phyloP scores from a whole-genome alignment of 2,329 filamentous ascomycete genomes.

The Blastomyces gilchristii region DNA sequence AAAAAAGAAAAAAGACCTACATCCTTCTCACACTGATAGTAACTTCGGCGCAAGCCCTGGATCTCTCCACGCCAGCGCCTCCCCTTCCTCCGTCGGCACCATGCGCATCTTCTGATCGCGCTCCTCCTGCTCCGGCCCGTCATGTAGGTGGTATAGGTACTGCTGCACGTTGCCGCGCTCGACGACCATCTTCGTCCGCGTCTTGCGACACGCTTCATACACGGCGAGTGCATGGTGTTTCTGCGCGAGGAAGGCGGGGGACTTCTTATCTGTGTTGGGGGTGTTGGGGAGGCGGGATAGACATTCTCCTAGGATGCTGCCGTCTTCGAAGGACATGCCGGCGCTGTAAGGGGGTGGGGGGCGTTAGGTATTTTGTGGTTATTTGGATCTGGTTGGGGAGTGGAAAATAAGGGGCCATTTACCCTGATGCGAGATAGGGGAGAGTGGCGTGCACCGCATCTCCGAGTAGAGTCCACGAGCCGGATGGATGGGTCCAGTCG shows the following conservation, averaged over 20 bases:
- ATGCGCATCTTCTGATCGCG: slow-evolving; percentile 40
- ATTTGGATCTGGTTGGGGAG: background rate
- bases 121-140: slow-evolving; percentile 47
- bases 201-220: slow-evolving; percentile 50
- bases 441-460: slow-evolving; percentile 56
- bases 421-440: slow-evolving; percentile 47
- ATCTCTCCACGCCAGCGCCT: slow-evolving; percentile 37
- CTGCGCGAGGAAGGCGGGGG: slow-evolving; percentile 22
- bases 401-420: background rate
- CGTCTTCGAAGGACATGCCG: slow-evolving; percentile 53
- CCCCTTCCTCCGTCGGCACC: slow-evolving; percentile 29
- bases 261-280: slow-evolving; percentile 23
- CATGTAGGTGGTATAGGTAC: slow-evolving; percentile 51
- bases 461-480: slow-evolving; percentile 50
- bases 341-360: slow-evolving; percentile 31
- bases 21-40: slow-evolving; percentile 23
- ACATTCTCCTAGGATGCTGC: slow-evolving; percentile 47
- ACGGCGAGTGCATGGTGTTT: slow-evolving; percentile 27
- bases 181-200: slow-evolving; percentile 51
- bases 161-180: slow-evolving; percentile 52
- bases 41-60: slow-evolving; percentile 30
- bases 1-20: background rate
- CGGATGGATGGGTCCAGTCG: slow-evolving; percentile 49
- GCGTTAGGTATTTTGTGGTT: background rate
- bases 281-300: slow-evolving; percentile 37